phyloP scores from a whole-genome alignment of 495 filamentous ascomycete species.

The Lasiosphaeria hispida region DNA sequence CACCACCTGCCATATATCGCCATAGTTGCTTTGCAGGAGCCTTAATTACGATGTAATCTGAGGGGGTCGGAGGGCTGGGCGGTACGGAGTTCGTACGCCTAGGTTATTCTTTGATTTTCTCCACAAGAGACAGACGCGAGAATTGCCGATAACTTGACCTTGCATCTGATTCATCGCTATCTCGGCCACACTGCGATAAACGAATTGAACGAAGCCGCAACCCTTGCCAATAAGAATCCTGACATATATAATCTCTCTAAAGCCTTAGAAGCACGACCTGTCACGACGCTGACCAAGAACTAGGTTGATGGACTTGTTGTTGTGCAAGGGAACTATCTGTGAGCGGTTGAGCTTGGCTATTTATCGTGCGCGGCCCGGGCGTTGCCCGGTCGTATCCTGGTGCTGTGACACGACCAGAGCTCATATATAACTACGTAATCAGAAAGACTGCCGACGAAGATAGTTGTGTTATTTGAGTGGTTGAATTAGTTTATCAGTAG shows the following conservation, averaged over 20 bases:
- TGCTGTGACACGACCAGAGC: conserved; percentile 52
- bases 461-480: conserved; percentile 98
- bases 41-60: background rate
- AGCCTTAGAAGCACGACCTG: conserved; percentile 97
- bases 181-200: conserved; percentile 96
- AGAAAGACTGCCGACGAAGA: conserved; percentile 95
- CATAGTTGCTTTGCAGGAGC: too few relatives aligned
- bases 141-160: conserved; percentile 98
- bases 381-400: too few relatives aligned
- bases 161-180: conserved; percentile 99
- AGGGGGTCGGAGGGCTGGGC: conserved; percentile 88
- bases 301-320: too few relatives aligned
- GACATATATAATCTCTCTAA: conserved; percentile 99
- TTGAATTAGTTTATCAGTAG: conserved; percentile 99
- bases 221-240: conserved; percentile 99
- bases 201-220: conserved; percentile 98
- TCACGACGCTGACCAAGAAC: too few relatives aligned
- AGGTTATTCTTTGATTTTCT: conserved; percentile 98
- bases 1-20: background rate
- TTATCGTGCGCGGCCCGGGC: too few relatives aligned
- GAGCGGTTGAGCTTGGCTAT: too few relatives aligned
- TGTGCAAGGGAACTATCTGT: too few relatives aligned
- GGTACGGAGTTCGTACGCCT: conserved; percentile 95
- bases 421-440: conserved; percentile 99
- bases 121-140: conserved; percentile 94